These are phyloP conservation scores for Onygenales sp. DNA, from an alignment of 2,329 filamentous ascomycete genomes.

Conservation along the genomic window DNA sequence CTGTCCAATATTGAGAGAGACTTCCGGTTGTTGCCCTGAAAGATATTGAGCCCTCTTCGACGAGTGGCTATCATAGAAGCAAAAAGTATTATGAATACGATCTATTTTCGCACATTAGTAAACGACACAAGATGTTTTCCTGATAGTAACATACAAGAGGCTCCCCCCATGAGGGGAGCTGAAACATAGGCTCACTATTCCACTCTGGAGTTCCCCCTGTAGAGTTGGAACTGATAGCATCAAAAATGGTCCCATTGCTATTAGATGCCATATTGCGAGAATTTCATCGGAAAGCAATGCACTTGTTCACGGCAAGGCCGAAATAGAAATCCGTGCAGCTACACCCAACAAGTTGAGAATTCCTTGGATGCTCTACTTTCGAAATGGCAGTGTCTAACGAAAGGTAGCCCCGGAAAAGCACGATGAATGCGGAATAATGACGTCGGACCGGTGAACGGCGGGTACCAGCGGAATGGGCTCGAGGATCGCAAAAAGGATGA, in stretches of 20 bases:
- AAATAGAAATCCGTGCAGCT: too few species aligned
- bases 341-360: too few species aligned
- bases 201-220: constrained; percentile 1
- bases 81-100: constrained; percentile 42
- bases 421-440: too few species aligned
- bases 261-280: neutral
- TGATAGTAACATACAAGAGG: constrained; percentile 2
- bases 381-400: too few species aligned
- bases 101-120: constrained; percentile 20
- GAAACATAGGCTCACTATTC: constrained; percentile 7
- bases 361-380: too few species aligned
- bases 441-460: too few species aligned
- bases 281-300: neutral
- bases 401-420: too few species aligned
- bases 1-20: constrained; percentile 24
- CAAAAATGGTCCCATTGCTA: neutral
- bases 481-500: too few species aligned
- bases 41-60: constrained; percentile 35
- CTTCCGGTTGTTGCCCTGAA: constrained; percentile 17
- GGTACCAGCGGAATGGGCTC: too few species aligned
- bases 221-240: neutral
- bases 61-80: constrained; percentile 41
- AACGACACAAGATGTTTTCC: neutral
- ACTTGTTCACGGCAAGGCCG: too few species aligned
- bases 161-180: constrained; percentile 6